Evolutionary conservation across 306 rosid species (phyloP).

Genomic region (Bauhinia variegata): DNA sequence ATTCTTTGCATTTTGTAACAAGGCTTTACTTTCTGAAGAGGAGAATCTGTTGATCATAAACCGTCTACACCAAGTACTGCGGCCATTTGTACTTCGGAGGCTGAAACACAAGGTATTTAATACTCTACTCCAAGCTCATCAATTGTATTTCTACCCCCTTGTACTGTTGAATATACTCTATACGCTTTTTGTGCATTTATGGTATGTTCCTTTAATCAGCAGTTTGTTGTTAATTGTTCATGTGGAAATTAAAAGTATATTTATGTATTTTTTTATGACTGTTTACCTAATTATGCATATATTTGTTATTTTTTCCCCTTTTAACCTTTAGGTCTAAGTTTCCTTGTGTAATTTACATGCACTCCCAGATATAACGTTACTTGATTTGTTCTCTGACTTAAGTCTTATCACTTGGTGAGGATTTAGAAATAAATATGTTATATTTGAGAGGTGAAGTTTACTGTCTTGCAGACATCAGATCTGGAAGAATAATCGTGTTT

Average conservation of each 20-base stretch:
- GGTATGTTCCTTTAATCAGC: too few relatives aligned
- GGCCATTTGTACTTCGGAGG: constrained; percentile 99
- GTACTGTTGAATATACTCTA: neutral
- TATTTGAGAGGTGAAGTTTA: neutral
- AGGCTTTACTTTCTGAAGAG: constrained; percentile 98
- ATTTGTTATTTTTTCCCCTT: too few relatives aligned
- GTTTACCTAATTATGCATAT: too few relatives aligned
- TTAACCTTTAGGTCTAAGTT: neutral
- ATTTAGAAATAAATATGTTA: neutral
- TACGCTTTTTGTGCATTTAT: too few relatives aligned
- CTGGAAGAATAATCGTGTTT: constrained; percentile 20
- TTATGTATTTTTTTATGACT: too few relatives aligned
- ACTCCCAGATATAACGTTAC: too few relatives aligned
- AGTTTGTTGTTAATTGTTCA: too few relatives aligned
- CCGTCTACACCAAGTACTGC: constrained; percentile 97
- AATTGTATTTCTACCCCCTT: constrained; percentile 20
- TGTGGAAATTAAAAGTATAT: too few relatives aligned
- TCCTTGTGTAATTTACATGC: neutral
- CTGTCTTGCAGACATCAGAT: neutral
- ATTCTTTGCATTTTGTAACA: constrained; percentile 38
- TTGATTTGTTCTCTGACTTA: neutral
- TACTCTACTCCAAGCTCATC: constrained; percentile 18
- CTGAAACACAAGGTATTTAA: constrained; percentile 91
- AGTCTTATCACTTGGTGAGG: constrained; percentile 23
- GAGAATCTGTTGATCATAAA: constrained; percentile 98